A percentile compares a stretch with the other conserved stretches of the same genome.
Conservation (phyloP, 805 yeast genomes). For the Metschnikowia peoriensis region DNA sequence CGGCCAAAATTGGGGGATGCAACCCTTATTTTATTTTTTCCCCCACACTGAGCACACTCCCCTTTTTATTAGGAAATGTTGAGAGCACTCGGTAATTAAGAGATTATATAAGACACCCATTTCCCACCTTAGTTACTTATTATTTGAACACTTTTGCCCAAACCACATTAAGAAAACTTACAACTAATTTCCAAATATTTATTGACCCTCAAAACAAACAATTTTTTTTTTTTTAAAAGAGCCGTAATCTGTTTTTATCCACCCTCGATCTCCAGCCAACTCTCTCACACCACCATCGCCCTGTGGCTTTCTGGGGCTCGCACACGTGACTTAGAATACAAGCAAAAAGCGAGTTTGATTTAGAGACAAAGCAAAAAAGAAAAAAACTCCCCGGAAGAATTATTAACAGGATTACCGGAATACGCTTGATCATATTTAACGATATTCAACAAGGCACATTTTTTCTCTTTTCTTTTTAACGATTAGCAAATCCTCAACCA, state of each 20-base stretch:
- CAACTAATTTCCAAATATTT: too few relatives aligned
- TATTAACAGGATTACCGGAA: background rate
- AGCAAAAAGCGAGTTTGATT: background rate
- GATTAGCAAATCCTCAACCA: background rate
- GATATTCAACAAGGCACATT: background rate
- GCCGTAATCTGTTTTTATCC: background rate
- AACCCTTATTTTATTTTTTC: background rate
- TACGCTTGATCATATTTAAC: background rate
- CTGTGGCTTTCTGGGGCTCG: background rate
- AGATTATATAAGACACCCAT: too few relatives aligned
- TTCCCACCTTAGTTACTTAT: too few relatives aligned
- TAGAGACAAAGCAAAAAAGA: background rate
- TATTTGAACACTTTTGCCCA: too few relatives aligned
- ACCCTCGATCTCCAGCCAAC: background rate
- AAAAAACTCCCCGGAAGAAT: background rate
- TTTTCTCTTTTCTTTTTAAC: too few relatives aligned
- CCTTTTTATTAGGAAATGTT: too few relatives aligned
- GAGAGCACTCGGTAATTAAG: too few relatives aligned
- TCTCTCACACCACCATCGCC: background rate
- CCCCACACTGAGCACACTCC: background rate
- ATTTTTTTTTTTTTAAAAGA: too few relatives aligned
- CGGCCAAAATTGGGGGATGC: background rate
- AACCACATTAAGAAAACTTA: too few relatives aligned
- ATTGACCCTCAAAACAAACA: too few relatives aligned
- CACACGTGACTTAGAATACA: slow-evolving; percentile 11